A percentile compares a stretch with the other conserved stretches of the same genome.
Conservation (phyloP, 768 basidiomycete species). For the Leccinum rimulosum region DNA sequence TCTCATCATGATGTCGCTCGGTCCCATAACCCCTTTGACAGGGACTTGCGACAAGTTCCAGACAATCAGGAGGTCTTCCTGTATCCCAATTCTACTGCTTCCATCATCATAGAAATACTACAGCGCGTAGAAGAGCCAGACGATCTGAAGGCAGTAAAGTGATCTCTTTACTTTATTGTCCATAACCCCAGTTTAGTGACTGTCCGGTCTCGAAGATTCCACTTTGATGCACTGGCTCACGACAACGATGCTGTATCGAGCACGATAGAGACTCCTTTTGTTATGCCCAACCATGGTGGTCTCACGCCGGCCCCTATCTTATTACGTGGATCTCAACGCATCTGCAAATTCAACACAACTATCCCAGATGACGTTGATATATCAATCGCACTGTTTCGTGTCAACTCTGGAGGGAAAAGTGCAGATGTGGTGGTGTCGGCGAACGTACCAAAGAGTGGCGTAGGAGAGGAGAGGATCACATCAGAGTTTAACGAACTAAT, state of each 20-base stretch:
- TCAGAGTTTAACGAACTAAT: conserved; percentile 55
- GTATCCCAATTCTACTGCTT: conserved; percentile 62
- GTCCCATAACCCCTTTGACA: conserved; percentile 22
- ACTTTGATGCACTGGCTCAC: conserved; percentile 86
- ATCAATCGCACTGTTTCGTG: conserved; percentile 77
- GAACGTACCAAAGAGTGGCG: conserved; percentile 66
- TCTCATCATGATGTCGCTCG: not conserved
- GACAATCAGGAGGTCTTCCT: conserved; percentile 95
- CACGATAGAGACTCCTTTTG: conserved; percentile 41
- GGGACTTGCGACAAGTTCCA: conserved; percentile 79
- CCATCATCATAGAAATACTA: conserved; percentile 83
- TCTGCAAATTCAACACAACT: conserved; percentile 73
- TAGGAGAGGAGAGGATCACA: conserved; percentile 34
- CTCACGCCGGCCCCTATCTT: conserved; percentile 57
- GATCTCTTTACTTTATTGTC: conserved; percentile 20
- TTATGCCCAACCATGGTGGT: conserved; percentile 43
- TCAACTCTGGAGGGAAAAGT: conserved; percentile 50
- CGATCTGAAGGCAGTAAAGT: conserved; percentile 69
- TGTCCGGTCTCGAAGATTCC: conserved; percentile 56
- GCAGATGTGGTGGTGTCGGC: conserved; percentile 84
- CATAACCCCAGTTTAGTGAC: conserved; percentile 6
- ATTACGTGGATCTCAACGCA: conserved; percentile 66
- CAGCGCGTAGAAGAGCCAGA: conserved; percentile 62
- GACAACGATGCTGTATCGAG: conserved; percentile 74
- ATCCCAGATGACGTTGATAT: conserved; percentile 69